Base-by-base conservation (phyloP, 139 green algal genomes). In the Axilococcus clingmanii region DNA sequence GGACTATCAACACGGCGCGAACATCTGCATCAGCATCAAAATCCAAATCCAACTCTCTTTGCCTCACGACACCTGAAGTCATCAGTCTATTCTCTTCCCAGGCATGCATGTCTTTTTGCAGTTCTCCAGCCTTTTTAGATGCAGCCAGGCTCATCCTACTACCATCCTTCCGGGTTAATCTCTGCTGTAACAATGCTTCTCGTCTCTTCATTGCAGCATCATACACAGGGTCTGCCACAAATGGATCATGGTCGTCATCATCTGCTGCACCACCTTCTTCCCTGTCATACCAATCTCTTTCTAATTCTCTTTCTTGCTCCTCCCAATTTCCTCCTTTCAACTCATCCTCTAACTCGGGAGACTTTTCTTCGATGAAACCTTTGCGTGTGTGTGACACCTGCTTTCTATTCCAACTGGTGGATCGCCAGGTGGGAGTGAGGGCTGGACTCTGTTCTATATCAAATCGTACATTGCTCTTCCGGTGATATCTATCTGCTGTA, bases 41-140 rank as follows among this genome's bases (percentile, higher is more conserved):
- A 52, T 94, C 83, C 6, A 84, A 65, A 47, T 85, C 80, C 17
- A 86, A 68, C 76, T 91, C 75, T 11, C 74, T 71, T 36, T 72
- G 56, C 16, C 77, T 68, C n/a, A 78, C 88, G 23, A 95, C 88
- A 12, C 90, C 91, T 4, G 66, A 82, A 5, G 75, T 87, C 28
- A 95, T 55, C 52, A 98, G 71, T 12, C 92, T 63, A 64, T 95
- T 94, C 66, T 96, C 91, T 69, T 96, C 87, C 89, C 89, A 97
- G 7, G 80, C 72, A 46, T 87, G 86, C 40, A 87, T 72, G 62
- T 94, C 84, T 50, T 80, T 78, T 45, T 94, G 82, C 54, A 94
- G 68, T 74, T 94, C 81, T 54, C 69, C 88, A 3, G 84, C 72
- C 7, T 85, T 74, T 67, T 93, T 91, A 56, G 60, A 85, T 52